These are phyloP conservation scores for Cardamine chenopodiifolia DNA, from an alignment of 345 rosid species.

Conservation along the genomic window DNA sequence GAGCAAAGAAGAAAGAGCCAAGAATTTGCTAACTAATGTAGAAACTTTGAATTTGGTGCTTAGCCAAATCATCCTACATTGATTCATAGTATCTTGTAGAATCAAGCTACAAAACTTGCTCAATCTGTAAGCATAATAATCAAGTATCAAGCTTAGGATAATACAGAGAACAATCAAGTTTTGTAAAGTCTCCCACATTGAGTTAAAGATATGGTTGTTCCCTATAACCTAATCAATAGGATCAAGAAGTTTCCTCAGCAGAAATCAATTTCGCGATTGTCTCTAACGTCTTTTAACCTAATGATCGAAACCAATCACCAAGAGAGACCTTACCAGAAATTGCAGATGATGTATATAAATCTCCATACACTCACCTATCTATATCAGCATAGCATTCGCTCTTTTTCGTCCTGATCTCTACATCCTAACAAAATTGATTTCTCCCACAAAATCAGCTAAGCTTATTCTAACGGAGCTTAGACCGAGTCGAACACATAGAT, in stretches of 20 bases:
- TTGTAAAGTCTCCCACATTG: neutral
- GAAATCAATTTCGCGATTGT: neutral
- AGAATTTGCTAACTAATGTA: neutral
- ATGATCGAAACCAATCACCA: neutral
- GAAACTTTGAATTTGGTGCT: neutral
- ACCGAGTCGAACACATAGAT: neutral
- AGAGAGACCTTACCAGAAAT: neutral
- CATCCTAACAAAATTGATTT: constrained; percentile 47
- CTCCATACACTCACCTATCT: constrained; percentile 56
- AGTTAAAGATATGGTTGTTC: neutral
- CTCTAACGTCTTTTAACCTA: neutral
- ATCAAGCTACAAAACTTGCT: neutral
- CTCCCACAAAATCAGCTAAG: neutral
- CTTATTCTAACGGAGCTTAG: neutral
- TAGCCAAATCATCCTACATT: neutral
- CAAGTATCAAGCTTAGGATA: neutral
- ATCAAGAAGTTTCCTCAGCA: neutral
- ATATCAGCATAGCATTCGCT: constrained; percentile 70
- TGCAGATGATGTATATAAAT: neutral
- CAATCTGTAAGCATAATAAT: neutral
- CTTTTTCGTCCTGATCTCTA: constrained; percentile 65
- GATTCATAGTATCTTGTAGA: neutral
- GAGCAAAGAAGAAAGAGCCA: neutral
- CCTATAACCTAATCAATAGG: neutral
- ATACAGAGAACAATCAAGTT: neutral